phyloP scores from a whole-genome alignment of 306 rosid species.

The Sphenostylis stenocarpa region DNA sequence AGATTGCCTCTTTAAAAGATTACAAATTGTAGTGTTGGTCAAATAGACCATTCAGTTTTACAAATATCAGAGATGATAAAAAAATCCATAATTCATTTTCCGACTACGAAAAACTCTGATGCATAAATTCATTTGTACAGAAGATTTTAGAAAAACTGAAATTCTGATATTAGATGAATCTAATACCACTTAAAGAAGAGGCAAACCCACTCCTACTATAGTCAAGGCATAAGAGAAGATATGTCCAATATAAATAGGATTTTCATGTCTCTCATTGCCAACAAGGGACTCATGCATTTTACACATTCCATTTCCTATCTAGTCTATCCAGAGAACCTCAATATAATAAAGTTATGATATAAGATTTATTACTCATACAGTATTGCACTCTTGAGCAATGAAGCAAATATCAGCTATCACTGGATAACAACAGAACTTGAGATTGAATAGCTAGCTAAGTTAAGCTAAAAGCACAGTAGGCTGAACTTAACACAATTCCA shows the following conservation, averaged over 20 bases:
- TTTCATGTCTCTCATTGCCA: background rate
- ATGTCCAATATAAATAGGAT: background rate
- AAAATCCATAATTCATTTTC: background rate
- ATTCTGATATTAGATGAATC: background rate
- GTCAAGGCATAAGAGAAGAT: background rate
- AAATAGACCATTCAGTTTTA: slow-evolving; percentile 2
- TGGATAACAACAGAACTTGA: background rate
- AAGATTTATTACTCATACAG: background rate
- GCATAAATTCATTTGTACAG: background rate
- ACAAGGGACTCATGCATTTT: background rate
- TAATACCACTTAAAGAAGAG: background rate
- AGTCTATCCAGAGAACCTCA: background rate
- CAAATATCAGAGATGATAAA: background rate
- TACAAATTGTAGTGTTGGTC: slow-evolving; percentile 10
- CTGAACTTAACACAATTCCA: background rate
- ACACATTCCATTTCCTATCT: background rate
- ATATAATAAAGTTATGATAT: background rate
- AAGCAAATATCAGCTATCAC: background rate
- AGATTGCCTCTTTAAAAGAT: background rate
- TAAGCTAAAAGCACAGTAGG: background rate
- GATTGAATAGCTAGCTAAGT: background rate
- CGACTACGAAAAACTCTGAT: background rate
- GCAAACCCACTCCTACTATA: background rate
- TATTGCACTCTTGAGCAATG: background rate
- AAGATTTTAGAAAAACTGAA: slow-evolving; percentile 2